Evolutionary conservation across 163 green algal species (phyloP).

Genomic region (Chlorella variabilis): DNA sequence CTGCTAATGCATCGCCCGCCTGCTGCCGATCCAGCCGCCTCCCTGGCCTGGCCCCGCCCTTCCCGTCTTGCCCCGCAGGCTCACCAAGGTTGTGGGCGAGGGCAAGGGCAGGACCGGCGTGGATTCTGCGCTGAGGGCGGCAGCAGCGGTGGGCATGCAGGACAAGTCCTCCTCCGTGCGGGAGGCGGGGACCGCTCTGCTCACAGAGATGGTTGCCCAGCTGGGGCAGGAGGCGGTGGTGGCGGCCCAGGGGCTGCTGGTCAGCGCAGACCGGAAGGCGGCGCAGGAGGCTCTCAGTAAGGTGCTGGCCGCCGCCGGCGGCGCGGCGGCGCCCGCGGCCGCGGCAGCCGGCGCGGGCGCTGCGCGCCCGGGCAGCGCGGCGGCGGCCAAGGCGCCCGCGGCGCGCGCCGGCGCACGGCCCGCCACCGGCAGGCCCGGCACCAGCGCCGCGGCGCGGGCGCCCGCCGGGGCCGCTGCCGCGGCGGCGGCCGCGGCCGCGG

Average conservation of each 20-base stretch:
- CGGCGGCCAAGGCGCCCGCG: conserved; percentile 7
- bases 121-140: conserved; percentile 52
- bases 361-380: conserved; percentile 9
- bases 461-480: no score
- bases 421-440: background rate
- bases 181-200: conserved; percentile 59
- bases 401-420: conserved; percentile 2
- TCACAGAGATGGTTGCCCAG: conserved; percentile 59
- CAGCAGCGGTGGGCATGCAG: conserved; percentile 47
- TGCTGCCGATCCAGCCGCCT: no score
- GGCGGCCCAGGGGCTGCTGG: background rate
- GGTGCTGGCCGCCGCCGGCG: conserved; percentile 17
- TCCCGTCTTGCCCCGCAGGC: conserved; percentile 10
- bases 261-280: conserved; percentile 32
- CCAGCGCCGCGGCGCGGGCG: background rate
- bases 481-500: background rate
- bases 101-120: conserved; percentile 45
- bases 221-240: conserved; percentile 32
- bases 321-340: background rate
- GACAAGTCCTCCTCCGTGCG: conserved; percentile 85
- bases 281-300: conserved; percentile 52
- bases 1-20: no score
- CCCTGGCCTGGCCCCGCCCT: background rate
- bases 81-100: conserved; percentile 40
- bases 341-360: conserved; percentile 5